Conservation (phyloP, 495 filamentous ascomycete species). For the Tuber microsphaerosporum region DNA sequence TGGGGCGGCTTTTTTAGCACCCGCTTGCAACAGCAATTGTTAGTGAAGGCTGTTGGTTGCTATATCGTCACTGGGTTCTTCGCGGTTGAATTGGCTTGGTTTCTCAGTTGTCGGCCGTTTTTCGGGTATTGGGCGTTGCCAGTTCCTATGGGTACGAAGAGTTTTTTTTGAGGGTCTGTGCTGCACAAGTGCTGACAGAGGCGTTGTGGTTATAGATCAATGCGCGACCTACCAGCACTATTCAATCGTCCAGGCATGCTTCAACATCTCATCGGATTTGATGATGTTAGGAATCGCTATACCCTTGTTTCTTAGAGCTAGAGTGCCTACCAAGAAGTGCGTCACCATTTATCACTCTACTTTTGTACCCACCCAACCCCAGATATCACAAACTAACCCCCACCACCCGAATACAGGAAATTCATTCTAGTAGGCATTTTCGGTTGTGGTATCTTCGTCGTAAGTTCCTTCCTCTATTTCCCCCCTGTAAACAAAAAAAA, state of each 20-base stretch:
- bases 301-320: slow-evolving; percentile 44
- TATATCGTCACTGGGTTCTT: slow-evolving; percentile 43
- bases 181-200: slow-evolving; percentile 7
- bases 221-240: slow-evolving; percentile 49
- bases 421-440: slow-evolving; percentile 46
- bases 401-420: slow-evolving; percentile 32
- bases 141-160: slow-evolving; percentile 37
- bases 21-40: slow-evolving; percentile 40
- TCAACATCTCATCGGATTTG: slow-evolving; percentile 51
- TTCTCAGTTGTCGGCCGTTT: slow-evolving; percentile 44
- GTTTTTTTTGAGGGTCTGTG: neutral
- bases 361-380: too few species aligned
- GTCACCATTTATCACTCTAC: neutral
- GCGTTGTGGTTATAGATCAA: slow-evolving; percentile 35
- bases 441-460: slow-evolving; percentile 47
- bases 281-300: slow-evolving; percentile 48
- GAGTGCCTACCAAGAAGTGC: slow-evolving; percentile 43
- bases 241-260: slow-evolving; percentile 46
- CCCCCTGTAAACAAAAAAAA: neutral
- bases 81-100: slow-evolving; percentile 44
- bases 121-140: slow-evolving; percentile 46
- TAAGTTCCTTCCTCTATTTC: slow-evolving; percentile 4
- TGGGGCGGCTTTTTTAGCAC: slow-evolving; percentile 9
- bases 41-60: slow-evolving; percentile 40
- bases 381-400: neutral